Percentiles rank a stretch among this genome's conserved stretches.
Evolutionary conservation across 768 basidiomycete genomes (phyloP).

Genomic region (Mycena venus): DNA sequence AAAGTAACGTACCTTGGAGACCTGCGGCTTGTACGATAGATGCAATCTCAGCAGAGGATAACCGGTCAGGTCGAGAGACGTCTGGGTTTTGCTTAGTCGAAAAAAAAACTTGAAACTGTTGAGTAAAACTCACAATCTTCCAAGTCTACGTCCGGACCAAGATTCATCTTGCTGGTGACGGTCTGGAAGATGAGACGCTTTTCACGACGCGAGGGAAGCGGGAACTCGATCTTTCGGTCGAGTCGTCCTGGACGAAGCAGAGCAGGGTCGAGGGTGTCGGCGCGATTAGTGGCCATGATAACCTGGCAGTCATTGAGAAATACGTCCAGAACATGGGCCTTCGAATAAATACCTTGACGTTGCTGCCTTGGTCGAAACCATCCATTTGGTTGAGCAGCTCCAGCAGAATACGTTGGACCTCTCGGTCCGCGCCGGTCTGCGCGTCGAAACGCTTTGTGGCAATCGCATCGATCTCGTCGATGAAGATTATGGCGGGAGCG

Average conservation of each 20-base stretch:
- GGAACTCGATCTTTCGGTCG: slow-evolving; percentile 99
- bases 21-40: slow-evolving; percentile 98
- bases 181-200: slow-evolving; percentile 99
- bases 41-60: slow-evolving; percentile 96
- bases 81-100: slow-evolving; percentile 61
- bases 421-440: slow-evolving; percentile 98
- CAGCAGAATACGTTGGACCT: slow-evolving; percentile 97
- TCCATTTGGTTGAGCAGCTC: slow-evolving; percentile 99
- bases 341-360: slow-evolving; percentile 85
- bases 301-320: slow-evolving; percentile 66
- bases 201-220: slow-evolving; percentile 92
- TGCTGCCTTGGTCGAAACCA: slow-evolving; percentile 98
- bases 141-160: slow-evolving; percentile 96
- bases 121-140: slow-evolving; percentile 88
- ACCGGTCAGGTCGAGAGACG: slow-evolving; percentile 94
- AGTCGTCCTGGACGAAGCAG: slow-evolving; percentile 97
- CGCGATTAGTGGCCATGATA: slow-evolving; percentile 99
- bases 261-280: slow-evolving; percentile 97
- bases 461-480: slow-evolving; percentile 98
- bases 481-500: slow-evolving; percentile 98
- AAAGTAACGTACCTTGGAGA: slow-evolving; percentile 80
- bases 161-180: slow-evolving; percentile 96
- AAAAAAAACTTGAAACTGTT: background rate
- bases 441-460: slow-evolving; percentile 99
- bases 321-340: background rate